phyloP scores from a whole-genome alignment of 2,329 filamentous ascomycete genomes.

The Cladophialophora immunda region DNA sequence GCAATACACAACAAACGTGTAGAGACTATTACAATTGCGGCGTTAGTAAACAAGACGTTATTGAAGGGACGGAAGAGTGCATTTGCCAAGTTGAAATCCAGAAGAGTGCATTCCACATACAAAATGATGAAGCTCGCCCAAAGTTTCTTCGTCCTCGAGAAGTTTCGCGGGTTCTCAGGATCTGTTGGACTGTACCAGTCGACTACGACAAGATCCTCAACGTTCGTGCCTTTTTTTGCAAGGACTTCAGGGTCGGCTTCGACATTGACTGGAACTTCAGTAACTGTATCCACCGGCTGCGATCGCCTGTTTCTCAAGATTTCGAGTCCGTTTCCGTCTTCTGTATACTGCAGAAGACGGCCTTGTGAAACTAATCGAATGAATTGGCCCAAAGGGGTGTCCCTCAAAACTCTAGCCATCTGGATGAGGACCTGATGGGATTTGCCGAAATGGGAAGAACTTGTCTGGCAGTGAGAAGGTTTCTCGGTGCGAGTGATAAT shows the following conservation, averaged over 20 bases:
- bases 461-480: not conserved
- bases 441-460: not conserved
- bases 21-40: conserved; percentile 32
- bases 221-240: conserved; percentile 19
- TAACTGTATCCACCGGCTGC: not conserved
- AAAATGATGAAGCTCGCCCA: conserved; percentile 40
- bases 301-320: not conserved
- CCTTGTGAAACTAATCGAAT: conserved; percentile 5
- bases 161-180: conserved; percentile 58
- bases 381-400: conserved; percentile 11
- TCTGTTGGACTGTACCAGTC: conserved; percentile 60
- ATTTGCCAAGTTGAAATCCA: not conserved
- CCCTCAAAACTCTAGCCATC: conserved; percentile 4
- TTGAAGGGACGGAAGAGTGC: not conserved
- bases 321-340: conserved; percentile 2
- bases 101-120: conserved; percentile 1
- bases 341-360: conserved; percentile 3
- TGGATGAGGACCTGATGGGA: not conserved
- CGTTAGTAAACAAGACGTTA: not conserved
- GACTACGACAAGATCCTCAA: conserved; percentile 45
- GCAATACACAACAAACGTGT: conserved; percentile 50
- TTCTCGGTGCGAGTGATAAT: not conserved
- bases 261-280: not conserved
- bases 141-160: conserved; percentile 42
- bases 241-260: conserved; percentile 14